These are phyloP conservation scores for Tricholoma furcatifolium DNA, from an alignment of 768 basidiomycete species.

Conservation along the genomic window DNA sequence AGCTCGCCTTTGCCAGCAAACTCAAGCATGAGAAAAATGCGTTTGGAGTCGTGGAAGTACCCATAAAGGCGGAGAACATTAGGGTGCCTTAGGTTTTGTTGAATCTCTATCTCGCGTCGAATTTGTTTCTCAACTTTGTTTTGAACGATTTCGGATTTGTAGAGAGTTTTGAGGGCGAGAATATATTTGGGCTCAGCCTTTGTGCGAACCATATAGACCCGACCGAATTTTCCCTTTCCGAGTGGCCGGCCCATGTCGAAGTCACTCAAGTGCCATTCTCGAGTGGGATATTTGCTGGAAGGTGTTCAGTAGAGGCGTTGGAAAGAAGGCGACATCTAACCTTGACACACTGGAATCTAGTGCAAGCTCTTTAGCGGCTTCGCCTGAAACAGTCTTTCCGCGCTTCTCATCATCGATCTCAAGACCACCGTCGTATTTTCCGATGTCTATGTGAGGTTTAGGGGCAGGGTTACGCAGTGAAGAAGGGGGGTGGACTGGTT, in stretches of 20 bases:
- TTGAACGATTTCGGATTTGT: constrained; percentile 94
- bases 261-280: constrained; percentile 79
- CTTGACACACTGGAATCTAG: constrained; percentile 77
- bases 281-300: constrained; percentile 64
- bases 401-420: constrained; percentile 84
- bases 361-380: constrained; percentile 78
- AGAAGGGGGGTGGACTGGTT: constrained; percentile 37
- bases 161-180: constrained; percentile 93
- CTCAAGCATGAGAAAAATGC: constrained; percentile 97
- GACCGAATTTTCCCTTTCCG: constrained; percentile 99
- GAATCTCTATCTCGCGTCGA: constrained; percentile 96
- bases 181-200: constrained; percentile 88
- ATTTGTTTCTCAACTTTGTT: constrained; percentile 95
- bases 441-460: constrained; percentile 64
- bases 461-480: constrained; percentile 42
- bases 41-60: constrained; percentile 97
- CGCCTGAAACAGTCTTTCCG: constrained; percentile 71
- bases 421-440: constrained; percentile 95
- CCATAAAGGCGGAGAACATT: constrained; percentile 93
- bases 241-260: constrained; percentile 96
- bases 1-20: constrained; percentile 97
- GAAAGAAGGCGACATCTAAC: constrained; percentile 31
- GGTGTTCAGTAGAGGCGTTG: not conserved
- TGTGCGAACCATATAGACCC: constrained; percentile 97
- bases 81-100: constrained; percentile 93